Evolutionary conservation across 2,329 filamentous ascomycete genomes (phyloP).

Genomic region (Keithomyces neogunnii): DNA sequence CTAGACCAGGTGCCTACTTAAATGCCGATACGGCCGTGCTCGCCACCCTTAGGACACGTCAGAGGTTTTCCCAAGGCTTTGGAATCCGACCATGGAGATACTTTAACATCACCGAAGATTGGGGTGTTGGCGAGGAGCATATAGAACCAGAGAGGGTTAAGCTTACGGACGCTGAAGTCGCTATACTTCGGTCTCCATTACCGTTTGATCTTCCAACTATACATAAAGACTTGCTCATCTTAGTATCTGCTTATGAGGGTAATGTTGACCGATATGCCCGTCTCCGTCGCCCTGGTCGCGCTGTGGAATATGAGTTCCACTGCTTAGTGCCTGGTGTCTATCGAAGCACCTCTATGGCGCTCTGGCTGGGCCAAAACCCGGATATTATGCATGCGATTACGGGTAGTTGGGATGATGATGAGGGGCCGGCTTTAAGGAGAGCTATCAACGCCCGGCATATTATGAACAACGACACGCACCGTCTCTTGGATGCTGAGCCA

Average conservation of each 20-base stretch:
- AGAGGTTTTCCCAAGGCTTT: not conserved
- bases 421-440: too few species aligned
- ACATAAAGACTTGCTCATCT: slow-evolving; percentile 29
- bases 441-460: too few species aligned
- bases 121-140: not conserved
- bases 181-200: not conserved
- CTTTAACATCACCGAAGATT: not conserved
- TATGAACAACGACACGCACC: too few species aligned
- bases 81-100: not conserved
- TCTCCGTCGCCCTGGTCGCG: slow-evolving; percentile 10
- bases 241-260: slow-evolving; percentile 27
- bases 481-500: too few species aligned
- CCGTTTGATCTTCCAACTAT: slow-evolving; percentile 23
- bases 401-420: too few species aligned
- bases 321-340: too few species aligned
- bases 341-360: too few species aligned
- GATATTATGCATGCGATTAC: too few species aligned
- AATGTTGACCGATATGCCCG: slow-evolving; percentile 30
- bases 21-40: not conserved
- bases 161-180: not conserved
- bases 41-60: not conserved
- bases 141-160: not conserved
- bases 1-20: not conserved
- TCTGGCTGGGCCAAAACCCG: too few species aligned
- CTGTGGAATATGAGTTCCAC: too few species aligned